These are phyloP conservation scores for Entrophospora sp. DNA, from an alignment of 192 early-diverging fungal genomes.

Conservation along the genomic window DNA sequence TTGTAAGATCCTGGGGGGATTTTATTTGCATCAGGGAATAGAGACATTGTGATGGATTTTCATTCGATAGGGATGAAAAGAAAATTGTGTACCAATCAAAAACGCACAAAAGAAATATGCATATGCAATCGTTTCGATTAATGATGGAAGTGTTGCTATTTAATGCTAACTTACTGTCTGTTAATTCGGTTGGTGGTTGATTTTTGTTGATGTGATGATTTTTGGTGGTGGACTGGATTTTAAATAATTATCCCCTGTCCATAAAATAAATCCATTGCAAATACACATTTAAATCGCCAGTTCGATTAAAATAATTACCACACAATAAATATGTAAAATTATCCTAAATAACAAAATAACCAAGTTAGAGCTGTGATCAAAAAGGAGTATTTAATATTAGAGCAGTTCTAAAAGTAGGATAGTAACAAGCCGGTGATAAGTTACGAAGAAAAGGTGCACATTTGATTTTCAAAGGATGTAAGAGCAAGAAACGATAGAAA, in stretches of 20 bases:
- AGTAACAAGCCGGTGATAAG: constrained; percentile 35
- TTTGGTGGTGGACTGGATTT: constrained; percentile 3
- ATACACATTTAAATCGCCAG: constrained; percentile 48
- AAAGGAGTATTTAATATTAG: constrained; percentile 40
- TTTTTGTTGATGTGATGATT: neutral
- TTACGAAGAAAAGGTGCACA: constrained; percentile 38
- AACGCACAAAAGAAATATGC: constrained; percentile 49
- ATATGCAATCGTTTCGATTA: constrained; percentile 40
- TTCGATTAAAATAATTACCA: constrained; percentile 36
- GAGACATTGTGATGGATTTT: constrained; percentile 35
- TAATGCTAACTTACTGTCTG: constrained; percentile 37
- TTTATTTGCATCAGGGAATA: constrained; percentile 30
- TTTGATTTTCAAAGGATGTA: constrained; percentile 29
- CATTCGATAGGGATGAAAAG: constrained; percentile 46
- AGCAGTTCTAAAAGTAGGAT: constrained; percentile 41
- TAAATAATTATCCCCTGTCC: constrained; percentile 39
- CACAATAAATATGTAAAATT: constrained; percentile 41
- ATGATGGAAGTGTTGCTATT: constrained; percentile 33
- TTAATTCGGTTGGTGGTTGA: neutral
- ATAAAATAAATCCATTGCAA: constrained; percentile 54
- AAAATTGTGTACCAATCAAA: constrained; percentile 56
- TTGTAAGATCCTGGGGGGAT: constrained; percentile 30
- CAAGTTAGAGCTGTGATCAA: constrained; percentile 37
- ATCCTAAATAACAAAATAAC: constrained; percentile 28
- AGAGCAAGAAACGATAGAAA: constrained; percentile 35